Conservation (phyloP, 2,329 filamentous ascomycete species). For the Plectosphaerella sp. region DNA sequence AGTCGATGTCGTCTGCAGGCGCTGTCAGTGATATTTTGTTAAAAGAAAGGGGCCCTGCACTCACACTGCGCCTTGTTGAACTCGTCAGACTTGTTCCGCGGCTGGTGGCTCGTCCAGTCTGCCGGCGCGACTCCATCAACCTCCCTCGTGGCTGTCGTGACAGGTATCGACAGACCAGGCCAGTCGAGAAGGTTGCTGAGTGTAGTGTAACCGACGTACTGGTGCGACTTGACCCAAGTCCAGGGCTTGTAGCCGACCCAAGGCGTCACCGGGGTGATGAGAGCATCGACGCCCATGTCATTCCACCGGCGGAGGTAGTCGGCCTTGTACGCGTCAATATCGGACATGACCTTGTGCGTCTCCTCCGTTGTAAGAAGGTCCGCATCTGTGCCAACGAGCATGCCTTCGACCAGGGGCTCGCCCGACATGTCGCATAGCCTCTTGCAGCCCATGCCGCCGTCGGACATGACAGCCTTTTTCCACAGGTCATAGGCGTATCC, state of each 20-base stretch:
- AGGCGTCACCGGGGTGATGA: slow-evolving; percentile 13
- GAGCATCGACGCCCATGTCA: slow-evolving; percentile 29
- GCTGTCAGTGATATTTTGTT: not conserved
- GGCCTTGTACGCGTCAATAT: slow-evolving; percentile 30
- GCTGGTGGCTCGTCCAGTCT: slow-evolving; percentile 15
- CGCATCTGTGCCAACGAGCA: not conserved
- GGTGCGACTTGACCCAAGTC: slow-evolving; percentile 16
- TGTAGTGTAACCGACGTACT: slow-evolving; percentile 25
- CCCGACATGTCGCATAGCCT: slow-evolving; percentile 25
- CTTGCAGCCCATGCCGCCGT: slow-evolving; percentile 19
- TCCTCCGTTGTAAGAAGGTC: not conserved
- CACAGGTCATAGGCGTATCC: slow-evolving; percentile 14
- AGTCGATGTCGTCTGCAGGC: not conserved
- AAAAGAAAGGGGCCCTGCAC: slow-evolving; percentile 3
- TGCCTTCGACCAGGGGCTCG: slow-evolving; percentile 37
- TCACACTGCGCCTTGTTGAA: slow-evolving; percentile 22
- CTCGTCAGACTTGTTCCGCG: slow-evolving; percentile 22
- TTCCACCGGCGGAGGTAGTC: slow-evolving; percentile 33
- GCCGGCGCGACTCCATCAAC: slow-evolving; percentile 18
- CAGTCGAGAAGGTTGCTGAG: slow-evolving; percentile 27
- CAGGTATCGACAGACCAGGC: slow-evolving; percentile 21
- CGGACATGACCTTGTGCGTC: slow-evolving; percentile 33
- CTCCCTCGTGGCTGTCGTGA: slow-evolving; percentile 18
- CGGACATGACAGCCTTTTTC: slow-evolving; percentile 20
- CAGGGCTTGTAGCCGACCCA: slow-evolving; percentile 21